Conservation (phyloP, 177 flowering plant genomes). For the Tripterygium wilfordii region DNA sequence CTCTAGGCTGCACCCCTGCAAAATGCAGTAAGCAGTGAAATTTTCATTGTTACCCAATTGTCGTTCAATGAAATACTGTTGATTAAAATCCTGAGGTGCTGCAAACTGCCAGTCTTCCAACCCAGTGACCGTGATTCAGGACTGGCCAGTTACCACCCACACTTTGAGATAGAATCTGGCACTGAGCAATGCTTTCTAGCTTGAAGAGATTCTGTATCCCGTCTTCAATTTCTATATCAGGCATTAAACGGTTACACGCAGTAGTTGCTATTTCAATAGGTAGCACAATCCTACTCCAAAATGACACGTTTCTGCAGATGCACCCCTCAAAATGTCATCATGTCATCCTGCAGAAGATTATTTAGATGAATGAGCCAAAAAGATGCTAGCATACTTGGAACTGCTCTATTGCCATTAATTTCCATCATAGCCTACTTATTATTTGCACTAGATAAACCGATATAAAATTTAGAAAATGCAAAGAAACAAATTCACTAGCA, state of each 20-base stretch:
- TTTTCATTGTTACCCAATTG: constrained; percentile 8
- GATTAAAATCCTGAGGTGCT: constrained; percentile 1
- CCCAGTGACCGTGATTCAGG: constrained; percentile 5
- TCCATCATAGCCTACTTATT: too few species aligned
- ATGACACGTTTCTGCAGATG: not conserved
- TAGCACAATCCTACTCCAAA: not conserved
- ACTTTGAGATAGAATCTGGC: constrained; percentile 25
- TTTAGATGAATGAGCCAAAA: too few species aligned
- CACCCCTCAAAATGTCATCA: too few species aligned
- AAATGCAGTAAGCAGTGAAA: too few species aligned
- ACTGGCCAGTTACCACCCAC: constrained; percentile 11
- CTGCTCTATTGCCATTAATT: too few species aligned
- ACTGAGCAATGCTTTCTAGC: constrained; percentile 40
- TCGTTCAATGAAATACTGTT: not conserved
- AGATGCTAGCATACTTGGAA: too few species aligned
- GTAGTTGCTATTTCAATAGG: not conserved
- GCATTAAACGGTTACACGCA: constrained; percentile 44
- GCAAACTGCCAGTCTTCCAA: constrained; percentile 8
- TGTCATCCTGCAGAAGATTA: too few species aligned
- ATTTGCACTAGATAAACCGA: too few species aligned
- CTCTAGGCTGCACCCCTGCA: too few species aligned
- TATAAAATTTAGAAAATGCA: too few species aligned
- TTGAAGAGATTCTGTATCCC: constrained; percentile 61
- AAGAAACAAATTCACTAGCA: too few species aligned
- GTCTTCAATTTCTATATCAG: constrained; percentile 66